These are phyloP conservation scores for Cicer judaicum DNA, from an alignment of 306 rosid species.

Conservation along the genomic window DNA sequence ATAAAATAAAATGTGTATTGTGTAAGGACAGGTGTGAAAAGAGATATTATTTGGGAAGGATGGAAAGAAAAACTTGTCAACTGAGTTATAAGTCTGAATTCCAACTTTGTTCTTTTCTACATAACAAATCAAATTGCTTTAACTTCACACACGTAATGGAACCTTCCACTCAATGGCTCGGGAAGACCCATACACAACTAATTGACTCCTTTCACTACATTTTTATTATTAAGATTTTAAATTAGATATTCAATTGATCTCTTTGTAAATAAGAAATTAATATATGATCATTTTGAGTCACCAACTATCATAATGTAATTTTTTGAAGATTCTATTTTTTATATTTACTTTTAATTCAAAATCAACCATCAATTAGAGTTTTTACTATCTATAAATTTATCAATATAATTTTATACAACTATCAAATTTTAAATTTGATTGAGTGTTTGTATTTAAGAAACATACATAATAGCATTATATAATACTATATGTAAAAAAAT, in stretches of 20 bases:
- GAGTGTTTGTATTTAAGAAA: too few relatives aligned
- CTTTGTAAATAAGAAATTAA: not conserved
- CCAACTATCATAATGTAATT: not conserved
- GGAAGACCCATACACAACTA: not conserved
- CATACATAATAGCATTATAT: too few relatives aligned
- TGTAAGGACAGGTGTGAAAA: slow-evolving; percentile 48
- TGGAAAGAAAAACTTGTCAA: slow-evolving; percentile 21
- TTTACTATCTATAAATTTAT: too few relatives aligned
- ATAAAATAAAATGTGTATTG: not conserved
- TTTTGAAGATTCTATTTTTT: too few relatives aligned
- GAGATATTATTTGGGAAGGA: slow-evolving; percentile 12
- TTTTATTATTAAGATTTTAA: too few relatives aligned
- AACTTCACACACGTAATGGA: slow-evolving; percentile 47
- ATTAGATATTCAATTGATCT: too few relatives aligned
- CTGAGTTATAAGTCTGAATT: not conserved
- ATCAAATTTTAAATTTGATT: too few relatives aligned
- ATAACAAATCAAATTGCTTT: slow-evolving; percentile 38
- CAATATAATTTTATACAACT: too few relatives aligned
- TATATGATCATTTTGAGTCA: not conserved
- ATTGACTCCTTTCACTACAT: not conserved
- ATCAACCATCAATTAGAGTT: too few relatives aligned
- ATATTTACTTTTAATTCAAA: too few relatives aligned
- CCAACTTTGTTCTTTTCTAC: not conserved
- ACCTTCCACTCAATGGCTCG: slow-evolving; percentile 46
- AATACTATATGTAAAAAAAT: too few relatives aligned